phyloP scores from a whole-genome alignment of 345 rosid genomes.

The Hevea brasiliensis region DNA sequence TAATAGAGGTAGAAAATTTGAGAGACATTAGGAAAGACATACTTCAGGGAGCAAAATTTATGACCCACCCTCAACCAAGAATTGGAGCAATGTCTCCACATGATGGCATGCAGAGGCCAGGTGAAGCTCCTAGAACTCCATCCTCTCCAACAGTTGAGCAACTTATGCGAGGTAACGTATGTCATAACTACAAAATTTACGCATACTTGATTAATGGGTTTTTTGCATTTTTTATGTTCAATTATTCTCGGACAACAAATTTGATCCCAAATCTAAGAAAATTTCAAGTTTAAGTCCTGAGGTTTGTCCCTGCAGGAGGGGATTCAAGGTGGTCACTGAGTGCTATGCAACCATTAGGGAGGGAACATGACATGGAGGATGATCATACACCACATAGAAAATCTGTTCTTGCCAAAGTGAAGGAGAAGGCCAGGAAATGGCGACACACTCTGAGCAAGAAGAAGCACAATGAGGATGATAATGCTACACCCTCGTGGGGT shows the following conservation, averaged over 20 bases:
- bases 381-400: slow-evolving; percentile 48
- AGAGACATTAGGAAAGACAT: slow-evolving; percentile 19
- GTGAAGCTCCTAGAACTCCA: slow-evolving; percentile 34
- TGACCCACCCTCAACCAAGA: slow-evolving; percentile 22
- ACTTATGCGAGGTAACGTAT: slow-evolving; percentile 46
- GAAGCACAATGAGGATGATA: slow-evolving; percentile 46
- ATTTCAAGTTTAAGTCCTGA: background rate
- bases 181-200: no score
- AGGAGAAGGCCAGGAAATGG: slow-evolving; percentile 64
- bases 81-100: slow-evolving; percentile 33
- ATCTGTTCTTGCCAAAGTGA: slow-evolving; percentile 69
- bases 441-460: slow-evolving; percentile 53
- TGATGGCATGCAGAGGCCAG: slow-evolving; percentile 33
- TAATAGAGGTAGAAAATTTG: slow-evolving; percentile 2
- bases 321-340: slow-evolving; percentile 40
- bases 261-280: no score
- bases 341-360: slow-evolving; percentile 18
- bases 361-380: slow-evolving; percentile 42
- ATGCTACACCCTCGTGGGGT: slow-evolving; percentile 47
- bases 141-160: slow-evolving; percentile 44
- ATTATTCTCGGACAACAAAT: no score
- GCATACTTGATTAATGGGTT: no score
- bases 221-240: no score
- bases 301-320: slow-evolving; percentile 33
- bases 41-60: background rate